Evolutionary conservation across 2,329 filamentous ascomycete genomes (phyloP).

Genomic region (Bipolaris oryzae): DNA sequence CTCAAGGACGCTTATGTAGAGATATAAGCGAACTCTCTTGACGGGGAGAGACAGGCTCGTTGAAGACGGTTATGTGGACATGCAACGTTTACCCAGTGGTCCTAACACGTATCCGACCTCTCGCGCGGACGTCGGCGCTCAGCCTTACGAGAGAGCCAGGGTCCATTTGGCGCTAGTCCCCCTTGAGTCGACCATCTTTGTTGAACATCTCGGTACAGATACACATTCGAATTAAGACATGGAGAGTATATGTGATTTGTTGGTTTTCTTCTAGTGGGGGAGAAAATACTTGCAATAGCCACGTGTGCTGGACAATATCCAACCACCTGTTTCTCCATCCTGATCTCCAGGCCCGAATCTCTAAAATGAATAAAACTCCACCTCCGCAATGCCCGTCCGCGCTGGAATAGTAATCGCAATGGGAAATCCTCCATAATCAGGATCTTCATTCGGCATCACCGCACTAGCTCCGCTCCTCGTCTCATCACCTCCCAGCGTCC

Average conservation of each 20-base stretch:
- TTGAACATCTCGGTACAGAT: too few species aligned
- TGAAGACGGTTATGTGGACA: constrained; percentile 16
- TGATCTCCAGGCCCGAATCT: background rate
- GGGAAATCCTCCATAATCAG: constrained; percentile 63
- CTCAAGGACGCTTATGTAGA: background rate
- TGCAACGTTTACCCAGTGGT: constrained; percentile 18
- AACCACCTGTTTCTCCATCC: background rate
- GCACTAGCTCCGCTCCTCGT: constrained; percentile 55
- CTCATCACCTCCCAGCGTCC: constrained; percentile 54
- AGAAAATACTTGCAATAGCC: background rate
- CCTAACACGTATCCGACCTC: constrained; percentile 47
- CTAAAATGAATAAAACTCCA: constrained; percentile 14
- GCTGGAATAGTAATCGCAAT: constrained; percentile 62
- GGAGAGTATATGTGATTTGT: background rate
- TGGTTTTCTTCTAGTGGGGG: background rate
- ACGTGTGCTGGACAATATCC: background rate
- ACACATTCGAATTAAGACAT: too few species aligned
- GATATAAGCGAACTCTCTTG: constrained; percentile 2
- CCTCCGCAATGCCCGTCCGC: constrained; percentile 47
- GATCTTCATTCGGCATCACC: constrained; percentile 63
- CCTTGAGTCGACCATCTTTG: background rate
- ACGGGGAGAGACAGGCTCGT: constrained; percentile 1
- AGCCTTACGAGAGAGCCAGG: constrained; percentile 28
- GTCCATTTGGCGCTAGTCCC: constrained; percentile 8
- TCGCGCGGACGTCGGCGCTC: constrained; percentile 28